Evolutionary conservation across 2,329 filamentous ascomycete genomes (phyloP).

Genomic region (Nigrograna mackinnonii): DNA sequence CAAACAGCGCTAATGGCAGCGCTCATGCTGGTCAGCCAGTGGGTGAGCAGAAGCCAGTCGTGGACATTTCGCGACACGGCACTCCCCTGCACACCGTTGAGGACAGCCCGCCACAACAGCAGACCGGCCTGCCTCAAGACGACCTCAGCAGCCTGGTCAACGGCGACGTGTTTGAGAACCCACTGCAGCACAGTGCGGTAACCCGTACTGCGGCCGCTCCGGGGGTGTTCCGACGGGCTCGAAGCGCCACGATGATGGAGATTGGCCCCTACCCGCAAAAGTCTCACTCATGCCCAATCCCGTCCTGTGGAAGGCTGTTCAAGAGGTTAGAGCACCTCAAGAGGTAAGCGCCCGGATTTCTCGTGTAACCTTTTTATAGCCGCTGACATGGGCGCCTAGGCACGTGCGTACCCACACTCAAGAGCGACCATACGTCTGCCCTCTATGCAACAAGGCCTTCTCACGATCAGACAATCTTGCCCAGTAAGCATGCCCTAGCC

Average conservation of each 20-base stretch:
- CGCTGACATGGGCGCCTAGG: constrained; percentile 62
- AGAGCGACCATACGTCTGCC: constrained; percentile 97
- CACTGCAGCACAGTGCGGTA: constrained; percentile 60
- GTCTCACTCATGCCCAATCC: constrained; percentile 98
- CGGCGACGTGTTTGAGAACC: constrained; percentile 40
- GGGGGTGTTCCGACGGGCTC: constrained; percentile 83
- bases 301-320: constrained; percentile 94
- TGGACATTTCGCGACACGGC: constrained; percentile 84
- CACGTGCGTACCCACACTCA: constrained; percentile 99
- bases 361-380: constrained; percentile 47
- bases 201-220: constrained; percentile 64
- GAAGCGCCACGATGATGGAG: constrained; percentile 96
- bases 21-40: constrained; percentile 58
- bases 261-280: constrained; percentile 96
- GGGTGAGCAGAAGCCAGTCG: constrained; percentile 71
- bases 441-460: constrained; percentile 98
- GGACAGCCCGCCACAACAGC: constrained; percentile 76
- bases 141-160: constrained; percentile 60
- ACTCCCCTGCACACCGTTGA: constrained; percentile 88
- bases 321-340: constrained; percentile 99
- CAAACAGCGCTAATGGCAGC: constrained; percentile 70
- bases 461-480: constrained; percentile 98
- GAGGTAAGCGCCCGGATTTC: constrained; percentile 71
- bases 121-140: constrained; percentile 69
- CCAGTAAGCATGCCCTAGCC: constrained; percentile 65